Percentiles rank a stretch among this genome's conserved stretches.
Evolutionary conservation across 2,329 filamentous ascomycete species (phyloP).

Genomic region (Pseudogymnoascus sp.): DNA sequence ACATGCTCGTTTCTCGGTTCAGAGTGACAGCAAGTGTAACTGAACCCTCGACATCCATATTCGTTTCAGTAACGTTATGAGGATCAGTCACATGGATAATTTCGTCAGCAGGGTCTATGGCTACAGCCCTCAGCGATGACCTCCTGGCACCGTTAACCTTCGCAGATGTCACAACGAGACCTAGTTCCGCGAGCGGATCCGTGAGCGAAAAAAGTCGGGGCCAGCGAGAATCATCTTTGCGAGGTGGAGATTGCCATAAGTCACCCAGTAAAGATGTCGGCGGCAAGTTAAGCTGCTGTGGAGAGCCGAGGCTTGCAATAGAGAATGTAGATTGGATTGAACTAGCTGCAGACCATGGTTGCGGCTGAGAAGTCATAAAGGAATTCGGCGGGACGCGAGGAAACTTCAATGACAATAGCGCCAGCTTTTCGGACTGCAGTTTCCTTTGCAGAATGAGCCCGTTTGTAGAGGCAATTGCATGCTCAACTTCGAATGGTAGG

Average conservation of each 20-base stretch:
- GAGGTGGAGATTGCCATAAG: conserved; percentile 48
- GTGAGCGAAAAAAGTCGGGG: conserved; percentile 76
- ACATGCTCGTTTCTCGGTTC: conserved; percentile 67
- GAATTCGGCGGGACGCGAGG: conserved; percentile 70
- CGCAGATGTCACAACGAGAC: conserved; percentile 58
- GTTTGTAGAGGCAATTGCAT: conserved; percentile 71
- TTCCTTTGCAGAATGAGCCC: conserved; percentile 85
- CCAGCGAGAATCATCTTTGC: conserved; percentile 52
- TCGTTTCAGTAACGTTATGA: conserved; percentile 52
- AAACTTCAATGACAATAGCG: conserved; percentile 48
- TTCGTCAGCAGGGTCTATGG: conserved; percentile 71
- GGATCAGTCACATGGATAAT: conserved; percentile 60
- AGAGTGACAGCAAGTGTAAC: conserved; percentile 73
- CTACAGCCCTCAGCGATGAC: conserved; percentile 37
- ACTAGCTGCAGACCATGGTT: conserved; percentile 41
- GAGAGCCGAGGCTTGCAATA: conserved; percentile 48
- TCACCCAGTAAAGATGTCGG: conserved; percentile 49
- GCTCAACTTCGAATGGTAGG: conserved; percentile 89
- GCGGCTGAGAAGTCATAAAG: conserved; percentile 65
- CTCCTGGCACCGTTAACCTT: conserved; percentile 34
- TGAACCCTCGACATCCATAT: conserved; percentile 35
- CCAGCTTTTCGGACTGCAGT: conserved; percentile 44
- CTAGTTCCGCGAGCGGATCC: conserved; percentile 79
- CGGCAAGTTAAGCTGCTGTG: conserved; percentile 46
- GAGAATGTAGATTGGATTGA: conserved; percentile 48